Conservation (phyloP, 129 eudicot genomes). For the Flaveria brownii region DNA sequence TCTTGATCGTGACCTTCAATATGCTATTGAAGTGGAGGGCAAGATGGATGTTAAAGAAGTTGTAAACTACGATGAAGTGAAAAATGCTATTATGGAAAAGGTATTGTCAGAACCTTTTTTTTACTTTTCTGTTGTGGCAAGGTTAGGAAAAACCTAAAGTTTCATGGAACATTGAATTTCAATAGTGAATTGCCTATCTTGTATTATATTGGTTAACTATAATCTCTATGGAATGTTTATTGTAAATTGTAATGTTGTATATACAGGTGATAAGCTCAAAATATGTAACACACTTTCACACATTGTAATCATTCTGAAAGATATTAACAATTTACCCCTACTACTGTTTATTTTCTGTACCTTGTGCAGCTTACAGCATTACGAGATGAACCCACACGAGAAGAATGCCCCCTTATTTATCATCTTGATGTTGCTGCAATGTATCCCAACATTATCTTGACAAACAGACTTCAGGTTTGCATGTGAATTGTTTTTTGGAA, state of each 20-base stretch:
- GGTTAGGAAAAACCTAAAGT: neutral
- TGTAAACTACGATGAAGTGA: slow-evolving; percentile 87
- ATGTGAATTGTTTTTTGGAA: neutral
- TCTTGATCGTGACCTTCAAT: slow-evolving; percentile 97
- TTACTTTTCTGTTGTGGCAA: neutral
- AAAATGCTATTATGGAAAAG: slow-evolving; percentile 83
- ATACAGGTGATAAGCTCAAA: neutral
- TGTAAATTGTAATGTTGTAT: neutral
- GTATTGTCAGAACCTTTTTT: slow-evolving; percentile 33
- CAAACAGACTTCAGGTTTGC: slow-evolving; percentile 98
- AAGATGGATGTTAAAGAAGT: slow-evolving; percentile 82
- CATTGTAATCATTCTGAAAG: slow-evolving; percentile 7
- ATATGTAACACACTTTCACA: neutral
- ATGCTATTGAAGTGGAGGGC: slow-evolving; percentile 97
- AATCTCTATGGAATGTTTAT: slow-evolving; percentile 4
- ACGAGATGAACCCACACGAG: slow-evolving; percentile 80
- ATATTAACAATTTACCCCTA: neutral
- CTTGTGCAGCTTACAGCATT: slow-evolving; percentile 66
- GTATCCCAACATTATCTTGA: slow-evolving; percentile 96
- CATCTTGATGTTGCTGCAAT: slow-evolving; percentile 99
- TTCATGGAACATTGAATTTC: neutral
- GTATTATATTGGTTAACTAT: neutral
- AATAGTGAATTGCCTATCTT: neutral
- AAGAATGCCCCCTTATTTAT: slow-evolving; percentile 94
- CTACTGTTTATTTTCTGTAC: neutral